phyloP scores from a whole-genome alignment of 495 filamentous ascomycete genomes.

The Aspergillus coremiiformis region DNA sequence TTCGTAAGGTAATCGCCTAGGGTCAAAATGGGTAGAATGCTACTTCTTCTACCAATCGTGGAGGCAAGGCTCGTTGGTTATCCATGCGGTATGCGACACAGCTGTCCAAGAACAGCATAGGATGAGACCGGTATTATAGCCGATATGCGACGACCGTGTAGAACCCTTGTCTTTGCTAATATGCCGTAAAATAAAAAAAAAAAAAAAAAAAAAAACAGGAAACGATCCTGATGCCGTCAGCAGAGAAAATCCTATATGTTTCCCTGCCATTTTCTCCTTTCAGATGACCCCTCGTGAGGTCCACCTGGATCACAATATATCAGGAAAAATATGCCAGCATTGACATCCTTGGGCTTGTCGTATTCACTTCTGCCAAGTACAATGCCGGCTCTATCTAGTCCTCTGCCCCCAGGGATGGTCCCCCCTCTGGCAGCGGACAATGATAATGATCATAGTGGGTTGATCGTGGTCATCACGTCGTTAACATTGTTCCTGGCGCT shows the following conservation, averaged over 20 bases:
- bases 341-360: not conserved
- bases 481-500: constrained; percentile 18
- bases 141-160: not conserved
- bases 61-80: not conserved
- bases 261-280: not conserved
- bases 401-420: constrained; percentile 7
- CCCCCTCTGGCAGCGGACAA: constrained; percentile 22
- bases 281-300: not conserved
- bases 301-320: not conserved
- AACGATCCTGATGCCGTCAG: not conserved
- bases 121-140: not conserved
- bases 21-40: not conserved
- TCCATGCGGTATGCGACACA: too few relatives aligned
- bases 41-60: not conserved
- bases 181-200: not conserved
- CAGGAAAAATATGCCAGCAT: not conserved
- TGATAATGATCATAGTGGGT: constrained; percentile 21
- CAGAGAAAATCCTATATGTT: not conserved
- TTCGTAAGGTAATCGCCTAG: not conserved
- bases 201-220: not conserved
- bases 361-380: constrained; percentile 1
- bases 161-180: not conserved
- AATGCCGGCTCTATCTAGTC: not conserved
- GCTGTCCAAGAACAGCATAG: too few relatives aligned
- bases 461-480: constrained; percentile 22